These are phyloP conservation scores for Ascocoryne sarcoides DNA, from an alignment of 2,329 filamentous ascomycete species.

Conservation along the genomic window DNA sequence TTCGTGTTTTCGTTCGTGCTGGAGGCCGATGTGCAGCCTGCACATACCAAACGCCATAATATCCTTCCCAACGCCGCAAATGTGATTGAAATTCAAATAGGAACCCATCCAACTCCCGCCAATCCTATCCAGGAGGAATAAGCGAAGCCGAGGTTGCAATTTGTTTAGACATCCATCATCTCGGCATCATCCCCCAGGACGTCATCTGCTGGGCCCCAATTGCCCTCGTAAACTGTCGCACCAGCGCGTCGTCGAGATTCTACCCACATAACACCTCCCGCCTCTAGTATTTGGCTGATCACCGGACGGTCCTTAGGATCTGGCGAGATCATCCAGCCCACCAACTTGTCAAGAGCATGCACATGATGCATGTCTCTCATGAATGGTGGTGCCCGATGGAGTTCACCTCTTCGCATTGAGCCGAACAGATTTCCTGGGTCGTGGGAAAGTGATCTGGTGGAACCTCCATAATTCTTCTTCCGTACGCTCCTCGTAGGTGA, in stretches of 20 bases:
- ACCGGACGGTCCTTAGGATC: conserved; percentile 65
- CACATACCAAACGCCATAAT: conserved; percentile 12
- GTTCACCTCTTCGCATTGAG: conserved; percentile 42
- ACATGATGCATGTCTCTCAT: conserved; percentile 71
- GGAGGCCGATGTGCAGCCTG: conserved; percentile 2
- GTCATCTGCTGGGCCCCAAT: conserved; percentile 73
- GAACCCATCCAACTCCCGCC: conserved; percentile 23
- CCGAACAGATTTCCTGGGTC: conserved; percentile 29
- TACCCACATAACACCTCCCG: conserved; percentile 74
- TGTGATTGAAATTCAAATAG: conserved; percentile 15
- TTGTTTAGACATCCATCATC: conserved; percentile 30
- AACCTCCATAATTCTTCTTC: conserved; percentile 23
- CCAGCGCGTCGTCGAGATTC: conserved; percentile 67
- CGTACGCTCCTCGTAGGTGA: conserved; percentile 27
- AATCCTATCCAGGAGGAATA: conserved; percentile 26
- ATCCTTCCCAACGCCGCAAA: conserved; percentile 22
- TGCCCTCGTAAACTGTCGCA: conserved; percentile 93
- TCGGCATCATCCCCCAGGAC: conserved; percentile 31
- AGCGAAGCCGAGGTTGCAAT: conserved; percentile 10
- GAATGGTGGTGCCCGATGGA: conserved; percentile 68
- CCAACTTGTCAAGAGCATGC: conserved; percentile 73
- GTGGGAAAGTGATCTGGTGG: conserved; percentile 26
- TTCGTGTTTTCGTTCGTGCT: conserved; percentile 12
- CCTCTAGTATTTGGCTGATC: conserved; percentile 62
- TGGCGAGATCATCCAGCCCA: conserved; percentile 80